A percentile compares a stretch with the other conserved stretches of the same genome.
These are phyloP conservation scores for Sporisorium iseilematis-ciliati DNA, from an alignment of 1,284 basidiomycete species.

Conservation along the genomic window DNA sequence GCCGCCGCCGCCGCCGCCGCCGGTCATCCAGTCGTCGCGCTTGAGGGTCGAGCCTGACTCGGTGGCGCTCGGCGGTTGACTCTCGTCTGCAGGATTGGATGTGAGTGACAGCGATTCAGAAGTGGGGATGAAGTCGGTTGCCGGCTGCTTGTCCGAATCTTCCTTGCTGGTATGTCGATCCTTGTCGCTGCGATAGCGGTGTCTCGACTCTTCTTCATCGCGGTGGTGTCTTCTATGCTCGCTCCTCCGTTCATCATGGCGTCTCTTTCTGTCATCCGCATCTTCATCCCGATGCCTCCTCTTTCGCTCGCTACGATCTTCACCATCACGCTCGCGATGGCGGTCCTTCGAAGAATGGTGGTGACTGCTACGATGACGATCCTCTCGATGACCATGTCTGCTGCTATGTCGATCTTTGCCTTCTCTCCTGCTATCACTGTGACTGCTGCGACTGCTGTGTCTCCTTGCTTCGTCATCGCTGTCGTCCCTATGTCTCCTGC, in stretches of 20 bases:
- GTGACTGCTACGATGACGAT: conserved; percentile 23
- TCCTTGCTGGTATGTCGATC: conserved; percentile 70
- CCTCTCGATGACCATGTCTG: conserved; percentile 6
- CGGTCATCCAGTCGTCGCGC: conserved; percentile 92
- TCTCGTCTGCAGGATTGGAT: conserved; percentile 73
- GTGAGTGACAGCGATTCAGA: conserved; percentile 79
- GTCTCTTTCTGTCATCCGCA: conserved; percentile 15
- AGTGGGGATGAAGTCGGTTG: conserved; percentile 82
- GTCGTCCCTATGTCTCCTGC: conserved; percentile 9
- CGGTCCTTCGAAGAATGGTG: conserved; percentile 3
- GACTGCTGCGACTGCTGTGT: conserved; percentile 18
- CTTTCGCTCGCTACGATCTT: conserved; percentile 67
- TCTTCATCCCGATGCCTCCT: conserved; percentile 65
- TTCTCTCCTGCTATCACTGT: conserved; percentile 4
- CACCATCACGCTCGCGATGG: conserved; percentile 13
- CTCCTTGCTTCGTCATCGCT: conserved; percentile 10
- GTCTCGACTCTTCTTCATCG: conserved; percentile 80
- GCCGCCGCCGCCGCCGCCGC: too few species aligned
- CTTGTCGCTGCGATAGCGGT: conserved; percentile 73
- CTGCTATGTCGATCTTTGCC: conserved; percentile 12
- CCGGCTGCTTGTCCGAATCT: conserved; percentile 72
- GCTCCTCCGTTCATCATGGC: conserved; percentile 1
- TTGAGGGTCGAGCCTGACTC: conserved; percentile 74
- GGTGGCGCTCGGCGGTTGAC: conserved; percentile 35
- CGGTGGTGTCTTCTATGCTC: conserved; percentile 6